Percentiles rank a stretch among this genome's conserved stretches.
Evolutionary conservation across 345 rosid genomes (phyloP).

Genomic region (Eutrema heterophyllum): DNA sequence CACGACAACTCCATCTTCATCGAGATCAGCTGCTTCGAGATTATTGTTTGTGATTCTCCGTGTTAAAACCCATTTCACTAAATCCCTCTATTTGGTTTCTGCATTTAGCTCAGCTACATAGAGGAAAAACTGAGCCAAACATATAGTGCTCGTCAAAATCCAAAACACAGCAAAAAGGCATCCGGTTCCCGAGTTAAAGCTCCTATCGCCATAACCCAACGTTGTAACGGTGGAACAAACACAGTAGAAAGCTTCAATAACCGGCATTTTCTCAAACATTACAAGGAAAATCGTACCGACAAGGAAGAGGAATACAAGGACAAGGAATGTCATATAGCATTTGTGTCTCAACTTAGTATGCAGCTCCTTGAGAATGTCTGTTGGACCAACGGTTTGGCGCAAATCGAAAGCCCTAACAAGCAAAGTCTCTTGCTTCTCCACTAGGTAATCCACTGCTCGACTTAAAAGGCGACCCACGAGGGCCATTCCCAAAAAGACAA

Average conservation of each 20-base stretch:
- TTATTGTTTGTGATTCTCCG: slow-evolving; percentile 45
- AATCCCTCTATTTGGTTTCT: slow-evolving; percentile 49
- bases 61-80: slow-evolving; percentile 64
- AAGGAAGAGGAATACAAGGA: slow-evolving; percentile 42
- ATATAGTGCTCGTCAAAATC: slow-evolving; percentile 56
- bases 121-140: slow-evolving; percentile 63
- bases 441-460: slow-evolving; percentile 74
- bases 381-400: slow-evolving; percentile 37
- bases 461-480: slow-evolving; percentile 56
- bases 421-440: slow-evolving; percentile 82
- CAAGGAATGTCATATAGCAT: slow-evolving; percentile 36
- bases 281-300: slow-evolving; percentile 46
- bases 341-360: slow-evolving; percentile 55
- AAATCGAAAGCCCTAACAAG: slow-evolving; percentile 56
- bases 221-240: slow-evolving; percentile 83
- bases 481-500: slow-evolving; percentile 77
- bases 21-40: slow-evolving; percentile 76
- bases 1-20: slow-evolving; percentile 61
- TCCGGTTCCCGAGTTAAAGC: slow-evolving; percentile 54
- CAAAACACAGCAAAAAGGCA: slow-evolving; percentile 68
- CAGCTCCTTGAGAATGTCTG: slow-evolving; percentile 47
- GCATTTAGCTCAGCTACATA: slow-evolving; percentile 61
- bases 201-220: slow-evolving; percentile 78
- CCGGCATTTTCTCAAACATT: slow-evolving; percentile 40
- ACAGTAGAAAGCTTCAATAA: slow-evolving; percentile 67